Conservation (phyloP, 306 rosid genomes). For the Begonia fuchsioides region DNA sequence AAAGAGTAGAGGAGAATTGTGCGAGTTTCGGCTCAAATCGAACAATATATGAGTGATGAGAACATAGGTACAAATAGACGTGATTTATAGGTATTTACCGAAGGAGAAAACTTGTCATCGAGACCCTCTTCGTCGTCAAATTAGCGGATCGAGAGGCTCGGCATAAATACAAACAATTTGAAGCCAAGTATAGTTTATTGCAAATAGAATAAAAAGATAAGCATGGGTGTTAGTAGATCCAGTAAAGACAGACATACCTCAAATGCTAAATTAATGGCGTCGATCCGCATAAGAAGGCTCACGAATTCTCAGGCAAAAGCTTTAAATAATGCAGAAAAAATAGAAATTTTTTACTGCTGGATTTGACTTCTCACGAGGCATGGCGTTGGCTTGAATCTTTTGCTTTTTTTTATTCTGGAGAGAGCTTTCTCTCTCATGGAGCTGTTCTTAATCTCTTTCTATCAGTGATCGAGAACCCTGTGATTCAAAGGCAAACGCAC, state of each 20-base stretch:
- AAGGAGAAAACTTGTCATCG: too few relatives aligned
- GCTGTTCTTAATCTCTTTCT: background rate
- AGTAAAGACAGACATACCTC: background rate
- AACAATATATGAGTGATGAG: too few relatives aligned
- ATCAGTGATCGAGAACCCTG: slow-evolving; percentile 31
- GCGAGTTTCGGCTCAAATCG: too few relatives aligned
- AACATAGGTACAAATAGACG: too few relatives aligned
- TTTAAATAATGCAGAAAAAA: background rate
- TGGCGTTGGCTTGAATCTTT: background rate
- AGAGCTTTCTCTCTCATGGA: background rate
- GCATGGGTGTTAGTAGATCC: background rate
- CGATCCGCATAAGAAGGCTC: background rate
- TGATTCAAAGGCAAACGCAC: slow-evolving; percentile 25
- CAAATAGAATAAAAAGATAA: too few relatives aligned
- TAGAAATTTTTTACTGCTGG: background rate
- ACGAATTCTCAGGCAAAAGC: background rate
- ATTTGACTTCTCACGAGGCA: background rate
- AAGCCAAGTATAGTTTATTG: too few relatives aligned
- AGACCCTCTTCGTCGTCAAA: too few relatives aligned
- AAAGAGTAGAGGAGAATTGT: too few relatives aligned
- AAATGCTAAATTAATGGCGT: background rate
- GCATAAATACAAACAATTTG: too few relatives aligned
- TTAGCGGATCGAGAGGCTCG: too few relatives aligned
- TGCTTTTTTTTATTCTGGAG: too few relatives aligned
- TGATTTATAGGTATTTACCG: too few relatives aligned